Percentiles rank a stretch among this genome's conserved stretches.
Conservation (phyloP, 78 protist species). For the Planoprotostelium fungivorum region DNA sequence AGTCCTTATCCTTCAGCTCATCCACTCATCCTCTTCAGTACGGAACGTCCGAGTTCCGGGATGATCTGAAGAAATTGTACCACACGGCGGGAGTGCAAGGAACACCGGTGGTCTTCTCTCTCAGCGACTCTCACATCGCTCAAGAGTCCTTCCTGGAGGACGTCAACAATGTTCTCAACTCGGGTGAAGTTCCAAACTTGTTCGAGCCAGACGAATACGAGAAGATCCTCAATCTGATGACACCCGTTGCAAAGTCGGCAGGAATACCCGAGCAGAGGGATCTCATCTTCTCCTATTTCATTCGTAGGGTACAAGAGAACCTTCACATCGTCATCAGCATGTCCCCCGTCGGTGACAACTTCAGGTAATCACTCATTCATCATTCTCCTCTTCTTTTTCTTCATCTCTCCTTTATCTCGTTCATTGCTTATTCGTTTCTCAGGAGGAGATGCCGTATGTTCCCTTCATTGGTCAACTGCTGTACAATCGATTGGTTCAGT, state of each 20-base stretch:
- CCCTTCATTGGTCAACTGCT: constrained; percentile 74
- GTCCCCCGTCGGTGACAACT: constrained; percentile 61
- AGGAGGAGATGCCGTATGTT: constrained; percentile 56
- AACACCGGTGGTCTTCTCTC: constrained; percentile 67
- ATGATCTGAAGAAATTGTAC: constrained; percentile 59
- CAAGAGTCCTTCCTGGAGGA: constrained; percentile 83
- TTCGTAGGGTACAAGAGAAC: constrained; percentile 13
- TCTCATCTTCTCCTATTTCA: not conserved
- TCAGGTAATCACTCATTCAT: constrained; percentile 9
- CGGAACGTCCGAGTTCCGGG: constrained; percentile 70
- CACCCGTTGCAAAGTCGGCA: constrained; percentile 31
- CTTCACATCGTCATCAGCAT: constrained; percentile 58
- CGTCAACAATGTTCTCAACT: constrained; percentile 75
- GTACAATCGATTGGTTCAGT: constrained; percentile 87
- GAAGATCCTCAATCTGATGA: not conserved
- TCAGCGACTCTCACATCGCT: constrained; percentile 87
- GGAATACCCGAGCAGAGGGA: constrained; percentile 41
- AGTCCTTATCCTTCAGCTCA: constrained; percentile 10
- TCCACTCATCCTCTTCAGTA: constrained; percentile 69
- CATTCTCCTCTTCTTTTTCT: not conserved
- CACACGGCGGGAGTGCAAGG: constrained; percentile 58
- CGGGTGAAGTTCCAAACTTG: constrained; percentile 74
- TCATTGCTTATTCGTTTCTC: not conserved
- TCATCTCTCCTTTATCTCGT: too few relatives aligned
- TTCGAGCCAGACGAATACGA: not conserved